Evolutionary conservation across 192 early-diverging fungal species (phyloP).

Genomic region (Physocladia obscura): DNA sequence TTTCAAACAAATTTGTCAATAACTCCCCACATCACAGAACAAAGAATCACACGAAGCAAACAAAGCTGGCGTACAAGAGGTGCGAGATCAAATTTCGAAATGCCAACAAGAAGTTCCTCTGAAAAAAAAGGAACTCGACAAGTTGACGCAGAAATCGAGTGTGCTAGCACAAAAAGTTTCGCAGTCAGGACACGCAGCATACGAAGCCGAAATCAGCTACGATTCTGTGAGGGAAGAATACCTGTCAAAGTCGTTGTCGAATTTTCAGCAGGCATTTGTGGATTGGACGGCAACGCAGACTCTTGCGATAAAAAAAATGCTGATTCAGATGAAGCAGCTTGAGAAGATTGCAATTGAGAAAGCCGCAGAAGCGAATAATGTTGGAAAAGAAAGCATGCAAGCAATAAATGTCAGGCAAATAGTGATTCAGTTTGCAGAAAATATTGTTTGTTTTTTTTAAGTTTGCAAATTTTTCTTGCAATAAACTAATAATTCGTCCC

Average conservation of each 20-base stretch:
- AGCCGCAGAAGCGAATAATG: conserved; percentile 20
- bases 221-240: conserved; percentile 34
- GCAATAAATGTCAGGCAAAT: conserved; percentile 32
- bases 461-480: neutral
- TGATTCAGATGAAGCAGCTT: conserved; percentile 27
- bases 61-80: conserved; percentile 34
- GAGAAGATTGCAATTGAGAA: conserved; percentile 32
- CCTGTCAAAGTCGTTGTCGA: conserved; percentile 22
- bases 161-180: conserved; percentile 34
- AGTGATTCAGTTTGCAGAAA: conserved; percentile 35
- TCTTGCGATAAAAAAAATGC: conserved; percentile 29
- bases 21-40: no score
- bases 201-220: conserved; percentile 23
- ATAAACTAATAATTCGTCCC: neutral
- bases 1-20: conserved; percentile 12
- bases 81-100: conserved; percentile 5
- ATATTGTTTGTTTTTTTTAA: conserved; percentile 6
- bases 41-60: conserved; percentile 1
- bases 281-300: conserved; percentile 2
- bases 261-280: conserved; percentile 25
- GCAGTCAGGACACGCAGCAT: conserved; percentile 29
- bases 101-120: conserved; percentile 6
- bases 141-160: conserved; percentile 25
- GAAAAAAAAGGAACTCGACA: conserved; percentile 21
- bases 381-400: conserved; percentile 21